These are phyloP conservation scores for Phycomyces nitens DNA, from an alignment of 192 early-diverging fungal species.

Conservation along the genomic window DNA sequence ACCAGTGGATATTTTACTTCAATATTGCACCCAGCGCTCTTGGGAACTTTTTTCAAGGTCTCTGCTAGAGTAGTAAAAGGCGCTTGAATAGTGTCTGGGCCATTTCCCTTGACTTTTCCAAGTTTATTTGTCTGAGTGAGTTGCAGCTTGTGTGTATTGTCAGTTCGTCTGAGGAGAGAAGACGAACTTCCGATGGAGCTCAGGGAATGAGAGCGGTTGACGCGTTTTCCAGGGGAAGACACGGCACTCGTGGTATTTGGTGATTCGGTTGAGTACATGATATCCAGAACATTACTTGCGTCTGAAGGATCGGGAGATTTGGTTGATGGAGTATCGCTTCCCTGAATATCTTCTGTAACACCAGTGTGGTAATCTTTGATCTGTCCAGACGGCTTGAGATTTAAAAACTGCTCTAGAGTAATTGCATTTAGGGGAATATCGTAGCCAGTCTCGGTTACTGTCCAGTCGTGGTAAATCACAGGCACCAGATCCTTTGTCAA, in stretches of 20 bases:
- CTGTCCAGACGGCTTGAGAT: constrained; percentile 45
- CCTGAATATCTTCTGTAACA: constrained; percentile 20
- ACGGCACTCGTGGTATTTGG: background rate
- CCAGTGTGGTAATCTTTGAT: constrained; percentile 41
- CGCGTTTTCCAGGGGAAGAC: background rate
- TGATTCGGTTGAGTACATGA: background rate
- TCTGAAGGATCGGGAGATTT: background rate
- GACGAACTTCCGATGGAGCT: constrained; percentile 5
- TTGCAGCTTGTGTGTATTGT: background rate
- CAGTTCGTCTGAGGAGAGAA: background rate
- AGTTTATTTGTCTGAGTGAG: constrained; percentile 28
- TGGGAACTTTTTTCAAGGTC: constrained; percentile 71
- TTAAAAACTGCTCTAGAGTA: constrained; percentile 67
- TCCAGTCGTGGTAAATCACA: constrained; percentile 94
- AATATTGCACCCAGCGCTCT: constrained; percentile 83
- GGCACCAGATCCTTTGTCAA: constrained; percentile 83
- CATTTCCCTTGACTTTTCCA: constrained; percentile 71
- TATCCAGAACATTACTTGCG: background rate
- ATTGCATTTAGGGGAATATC: constrained; percentile 67
- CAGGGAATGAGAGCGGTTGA: constrained; percentile 44
- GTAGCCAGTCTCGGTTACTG: constrained; percentile 65
- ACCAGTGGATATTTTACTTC: constrained; percentile 96
- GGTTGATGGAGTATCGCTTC: constrained; percentile 16
- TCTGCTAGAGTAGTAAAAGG: constrained; percentile 84
- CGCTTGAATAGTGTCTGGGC: constrained; percentile 75